phyloP scores from a whole-genome alignment of 495 filamentous ascomycete genomes.

The Acidomyces sp. region DNA sequence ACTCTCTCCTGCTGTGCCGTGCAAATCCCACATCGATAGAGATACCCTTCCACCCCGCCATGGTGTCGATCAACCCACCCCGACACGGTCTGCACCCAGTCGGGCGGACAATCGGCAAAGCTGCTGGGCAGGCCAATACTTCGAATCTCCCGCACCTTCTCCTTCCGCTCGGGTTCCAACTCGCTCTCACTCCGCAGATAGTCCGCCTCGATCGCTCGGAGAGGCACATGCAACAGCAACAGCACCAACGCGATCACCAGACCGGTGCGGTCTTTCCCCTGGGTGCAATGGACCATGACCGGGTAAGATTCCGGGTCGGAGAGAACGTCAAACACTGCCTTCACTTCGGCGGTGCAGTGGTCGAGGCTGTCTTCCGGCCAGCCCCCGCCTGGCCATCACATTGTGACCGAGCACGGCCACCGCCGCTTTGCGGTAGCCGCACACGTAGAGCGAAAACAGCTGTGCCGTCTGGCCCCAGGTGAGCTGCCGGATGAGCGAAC shows the following conservation, averaged over 20 bases:
- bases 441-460: constrained; percentile 41
- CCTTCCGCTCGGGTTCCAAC: constrained; percentile 45
- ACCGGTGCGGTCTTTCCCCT: constrained; percentile 80
- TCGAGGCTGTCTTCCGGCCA: constrained; percentile 52
- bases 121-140: constrained; percentile 53
- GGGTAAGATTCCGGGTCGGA: constrained; percentile 40
- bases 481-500: constrained; percentile 53
- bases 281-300: constrained; percentile 64
- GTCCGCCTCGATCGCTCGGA: constrained; percentile 47
- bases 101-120: constrained; percentile 49
- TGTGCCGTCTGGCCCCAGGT: constrained; percentile 53
- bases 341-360: constrained; percentile 48
- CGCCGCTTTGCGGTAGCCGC: constrained; percentile 54
- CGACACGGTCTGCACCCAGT: constrained; percentile 40
- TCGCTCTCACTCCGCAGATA: constrained; percentile 51
- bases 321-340: constrained; percentile 41
- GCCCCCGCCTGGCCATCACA: constrained; percentile 55
- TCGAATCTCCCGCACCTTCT: constrained; percentile 52
- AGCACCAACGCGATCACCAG: constrained; percentile 53
- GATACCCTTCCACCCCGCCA: constrained; percentile 50
- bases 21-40: constrained; percentile 44
- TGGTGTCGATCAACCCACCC: constrained; percentile 41
- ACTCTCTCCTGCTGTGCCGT: constrained; percentile 21
- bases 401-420: constrained; percentile 51
- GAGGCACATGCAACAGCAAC: constrained; percentile 43